Evolutionary conservation across 78 protist genomes (phyloP).

Genomic region (Dictyostelium firmibasis): DNA sequence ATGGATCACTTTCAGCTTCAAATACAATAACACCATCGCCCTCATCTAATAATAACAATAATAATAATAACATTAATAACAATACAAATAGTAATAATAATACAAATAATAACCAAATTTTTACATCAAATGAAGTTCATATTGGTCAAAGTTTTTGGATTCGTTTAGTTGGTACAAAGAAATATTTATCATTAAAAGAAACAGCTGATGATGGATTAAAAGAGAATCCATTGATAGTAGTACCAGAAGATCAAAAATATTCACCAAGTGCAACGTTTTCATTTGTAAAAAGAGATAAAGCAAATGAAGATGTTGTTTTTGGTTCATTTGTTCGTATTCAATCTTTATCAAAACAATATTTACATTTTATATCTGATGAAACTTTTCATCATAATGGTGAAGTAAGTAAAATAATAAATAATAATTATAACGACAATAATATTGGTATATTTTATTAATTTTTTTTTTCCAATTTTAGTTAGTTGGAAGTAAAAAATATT

Average conservation of each 20-base stretch:
- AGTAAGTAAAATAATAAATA: constrained; percentile 17
- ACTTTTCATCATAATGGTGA: constrained; percentile 76
- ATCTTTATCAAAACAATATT: constrained; percentile 34
- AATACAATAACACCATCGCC: too few relatives aligned
- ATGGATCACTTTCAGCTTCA: neutral
- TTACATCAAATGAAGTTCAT: constrained; percentile 1
- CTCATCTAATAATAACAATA: neutral
- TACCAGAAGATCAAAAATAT: constrained; percentile 32
- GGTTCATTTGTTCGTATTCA: constrained; percentile 76
- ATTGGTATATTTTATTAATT: too few relatives aligned
- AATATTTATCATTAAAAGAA: constrained; percentile 39
- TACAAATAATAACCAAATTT: neutral
- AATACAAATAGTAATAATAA: neutral
- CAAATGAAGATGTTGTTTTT: constrained; percentile 32
- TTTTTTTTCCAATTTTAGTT: neutral
- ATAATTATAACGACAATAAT: neutral
- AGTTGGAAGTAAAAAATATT: constrained; percentile 68
- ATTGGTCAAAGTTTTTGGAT: constrained; percentile 64
- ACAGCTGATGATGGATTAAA: neutral
- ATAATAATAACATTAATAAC: neutral
- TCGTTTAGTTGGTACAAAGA: constrained; percentile 37
- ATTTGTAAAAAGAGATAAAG: constrained; percentile 34
- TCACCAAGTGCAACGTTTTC: constrained; percentile 56
- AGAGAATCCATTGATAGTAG: neutral
- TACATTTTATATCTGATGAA: constrained; percentile 70